Percentiles rank a stretch among this genome's conserved stretches.
These are phyloP conservation scores for Pseudogymnoascus sp. DNA, from an alignment of 2,329 filamentous ascomycete species.

Conservation along the genomic window DNA sequence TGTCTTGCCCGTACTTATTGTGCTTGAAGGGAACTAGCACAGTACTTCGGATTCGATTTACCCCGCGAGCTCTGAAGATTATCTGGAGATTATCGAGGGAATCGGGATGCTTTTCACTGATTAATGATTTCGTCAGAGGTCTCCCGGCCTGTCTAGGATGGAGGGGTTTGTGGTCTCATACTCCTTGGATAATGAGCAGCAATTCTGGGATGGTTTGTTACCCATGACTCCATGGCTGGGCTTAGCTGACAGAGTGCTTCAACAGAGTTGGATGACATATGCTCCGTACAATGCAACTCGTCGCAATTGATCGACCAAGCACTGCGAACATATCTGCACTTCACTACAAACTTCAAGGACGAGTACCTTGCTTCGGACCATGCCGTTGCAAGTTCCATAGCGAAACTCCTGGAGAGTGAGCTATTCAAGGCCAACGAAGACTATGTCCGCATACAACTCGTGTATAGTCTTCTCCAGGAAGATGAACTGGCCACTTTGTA, in stretches of 20 bases:
- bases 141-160: conserved; percentile 23
- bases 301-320: conserved; percentile 69
- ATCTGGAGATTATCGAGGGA: conserved; percentile 1
- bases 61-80: conserved; percentile 4
- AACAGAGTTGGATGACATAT: conserved; percentile 58
- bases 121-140: conserved; percentile 9
- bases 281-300: conserved; percentile 46
- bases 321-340: conserved; percentile 72
- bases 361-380: conserved; percentile 68
- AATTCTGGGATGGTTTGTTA: conserved; percentile 77
- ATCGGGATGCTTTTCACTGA: conserved; percentile 5
- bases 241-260: conserved; percentile 9
- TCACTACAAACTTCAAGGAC: conserved; percentile 68
- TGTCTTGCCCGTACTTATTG: neutral
- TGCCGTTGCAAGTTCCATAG: conserved; percentile 71
- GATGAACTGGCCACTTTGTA: conserved; percentile 75
- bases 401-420: conserved; percentile 64
- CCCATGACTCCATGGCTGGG: conserved; percentile 6
- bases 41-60: neutral
- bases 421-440: conserved; percentile 68
- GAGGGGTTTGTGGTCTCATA: conserved; percentile 58
- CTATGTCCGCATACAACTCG: conserved; percentile 87
- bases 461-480: conserved; percentile 85
- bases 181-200: conserved; percentile 67
- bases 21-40: neutral